phyloP scores from a whole-genome alignment of 345 rosid species.

The Gossypium anomalum region DNA sequence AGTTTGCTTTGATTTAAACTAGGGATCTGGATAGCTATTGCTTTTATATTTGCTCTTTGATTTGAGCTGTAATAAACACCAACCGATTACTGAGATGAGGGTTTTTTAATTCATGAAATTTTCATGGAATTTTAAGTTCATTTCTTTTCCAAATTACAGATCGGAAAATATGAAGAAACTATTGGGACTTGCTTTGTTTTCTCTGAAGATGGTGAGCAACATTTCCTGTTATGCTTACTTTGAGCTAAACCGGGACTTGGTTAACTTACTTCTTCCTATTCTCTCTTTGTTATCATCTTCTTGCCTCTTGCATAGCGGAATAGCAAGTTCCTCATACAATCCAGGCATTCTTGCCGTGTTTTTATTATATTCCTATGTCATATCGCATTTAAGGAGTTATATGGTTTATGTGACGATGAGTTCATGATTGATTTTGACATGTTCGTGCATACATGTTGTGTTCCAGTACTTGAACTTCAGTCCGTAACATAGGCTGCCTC shows the following conservation, averaged over 20 bases:
- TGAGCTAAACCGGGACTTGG: background rate
- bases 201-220: conserved; percentile 40
- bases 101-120: background rate
- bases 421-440: background rate
- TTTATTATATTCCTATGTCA: background rate
- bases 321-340: background rate
- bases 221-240: background rate
- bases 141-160: conserved; percentile 26
- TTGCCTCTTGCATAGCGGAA: background rate
- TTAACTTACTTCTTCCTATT: background rate
- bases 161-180: conserved; percentile 59
- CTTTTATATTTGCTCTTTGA: background rate
- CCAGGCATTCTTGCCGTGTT: background rate
- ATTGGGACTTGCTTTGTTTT: conserved; percentile 52
- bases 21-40: background rate
- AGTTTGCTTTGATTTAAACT: background rate
- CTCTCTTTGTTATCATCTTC: background rate
- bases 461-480: background rate
- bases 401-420: background rate
- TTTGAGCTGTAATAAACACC: background rate
- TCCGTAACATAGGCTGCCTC: background rate
- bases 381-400: background rate
- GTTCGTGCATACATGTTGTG: background rate
- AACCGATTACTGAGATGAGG: too few relatives aligned
- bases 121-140: background rate